phyloP scores from a whole-genome alignment of 495 filamentous ascomycete species.

The Penicillium macrosclerotiorum region DNA sequence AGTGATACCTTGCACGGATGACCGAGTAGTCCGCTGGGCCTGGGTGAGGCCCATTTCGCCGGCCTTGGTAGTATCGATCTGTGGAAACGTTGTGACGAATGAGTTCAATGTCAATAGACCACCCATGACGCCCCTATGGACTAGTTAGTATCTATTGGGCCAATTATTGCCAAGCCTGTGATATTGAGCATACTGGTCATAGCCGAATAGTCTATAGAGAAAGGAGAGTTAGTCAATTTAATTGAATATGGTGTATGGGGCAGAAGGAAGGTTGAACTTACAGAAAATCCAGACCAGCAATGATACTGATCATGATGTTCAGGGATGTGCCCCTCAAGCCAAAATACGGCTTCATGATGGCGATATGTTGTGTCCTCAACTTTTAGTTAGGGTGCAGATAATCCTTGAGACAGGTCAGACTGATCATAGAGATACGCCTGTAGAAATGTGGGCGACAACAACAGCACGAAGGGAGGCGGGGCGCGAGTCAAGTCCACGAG shows the following conservation, averaged over 20 bases:
- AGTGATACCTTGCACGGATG: constrained; percentile 56
- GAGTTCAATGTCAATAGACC: constrained; percentile 51
- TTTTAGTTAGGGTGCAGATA: constrained; percentile 8
- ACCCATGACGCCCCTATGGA: constrained; percentile 50
- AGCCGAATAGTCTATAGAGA: constrained; percentile 30
- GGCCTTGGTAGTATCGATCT: constrained; percentile 45
- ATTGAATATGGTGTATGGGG: background rate
- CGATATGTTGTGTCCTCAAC: too few species aligned
- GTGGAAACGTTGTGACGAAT: constrained; percentile 49
- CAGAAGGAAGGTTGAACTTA: constrained; percentile 13
- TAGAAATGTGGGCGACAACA: too few species aligned
- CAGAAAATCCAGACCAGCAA: constrained; percentile 70
- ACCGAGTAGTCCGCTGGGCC: constrained; percentile 34
- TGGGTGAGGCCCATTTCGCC: constrained; percentile 21
- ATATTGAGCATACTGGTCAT: constrained; percentile 32
- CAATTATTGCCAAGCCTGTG: background rate
- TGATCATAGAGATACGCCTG: too few species aligned
- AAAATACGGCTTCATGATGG: constrained; percentile 45
- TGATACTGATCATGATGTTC: constrained; percentile 63
- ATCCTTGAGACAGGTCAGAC: background rate
- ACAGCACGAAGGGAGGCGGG: background rate
- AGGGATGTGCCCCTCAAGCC: constrained; percentile 63
- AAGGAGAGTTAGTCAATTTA: constrained; percentile 5
- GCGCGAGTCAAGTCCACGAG: background rate
- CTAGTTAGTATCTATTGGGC: constrained; percentile 11